Evolutionary conservation across 176 grass and related monocot species (phyloP), one percentile per base, ranked within the genome.

Genomic region (Metroxylon sagu): DNA sequence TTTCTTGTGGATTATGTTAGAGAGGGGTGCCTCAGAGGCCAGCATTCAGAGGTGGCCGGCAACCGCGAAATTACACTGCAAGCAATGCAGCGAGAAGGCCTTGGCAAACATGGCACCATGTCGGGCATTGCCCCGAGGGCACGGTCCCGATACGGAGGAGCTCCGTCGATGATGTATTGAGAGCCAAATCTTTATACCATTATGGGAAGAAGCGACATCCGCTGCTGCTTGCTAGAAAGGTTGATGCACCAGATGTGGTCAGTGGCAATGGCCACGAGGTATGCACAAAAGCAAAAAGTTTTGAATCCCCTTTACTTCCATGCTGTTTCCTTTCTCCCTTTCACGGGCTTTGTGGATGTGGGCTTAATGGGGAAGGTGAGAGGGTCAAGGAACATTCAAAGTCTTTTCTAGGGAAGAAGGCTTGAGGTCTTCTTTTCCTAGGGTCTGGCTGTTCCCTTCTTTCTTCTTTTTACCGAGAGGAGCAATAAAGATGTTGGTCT

Each of bases 261-360:
- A 82, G 86, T 66, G 91, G 86, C 71, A 96, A 96, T 72, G 91
- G 91, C 27, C 91, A 96, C 64, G 86, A 96, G 91, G 91, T 90
- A 53, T 43, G 35, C 35, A 19, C 64, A 16, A 54, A 21, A 29
- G 15, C 69, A 69, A 49, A 14, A 59, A 35, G 10, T 3, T 68
- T 15, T 5, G 19, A 29, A 28, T 48, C 19, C 4, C 23, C n/a
- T 59, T 43, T 21, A 59, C 8, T 21, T 67, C 31, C 49, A 29
- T 19, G 19, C 29, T 72, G 4, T 39, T 28, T 54, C 52, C 23
- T 62, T 43, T 12, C 4, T 71, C 49, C 16, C 23, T 14, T 52
- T 16, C 5, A 43, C 54, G 49, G 63, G 1, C 25, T 23, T 59
- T 64, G 39, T 63, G 63, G 35, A 43, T 12, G 12, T 43, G 35